These are phyloP conservation scores for Scleromitrula shiraiana DNA, from an alignment of 2,329 filamentous ascomycete species.

Conservation along the genomic window DNA sequence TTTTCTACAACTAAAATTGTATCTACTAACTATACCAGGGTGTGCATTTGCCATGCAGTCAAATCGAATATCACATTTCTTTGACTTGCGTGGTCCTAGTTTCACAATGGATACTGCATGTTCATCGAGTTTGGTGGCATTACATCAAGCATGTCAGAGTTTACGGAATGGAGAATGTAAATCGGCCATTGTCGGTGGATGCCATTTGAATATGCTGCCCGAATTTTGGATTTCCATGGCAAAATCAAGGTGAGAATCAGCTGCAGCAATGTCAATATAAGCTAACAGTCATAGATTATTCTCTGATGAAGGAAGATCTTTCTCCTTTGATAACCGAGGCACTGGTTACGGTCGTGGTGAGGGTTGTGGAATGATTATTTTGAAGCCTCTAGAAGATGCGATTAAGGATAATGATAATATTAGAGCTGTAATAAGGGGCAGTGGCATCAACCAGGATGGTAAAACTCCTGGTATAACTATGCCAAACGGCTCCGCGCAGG, in stretches of 20 bases:
- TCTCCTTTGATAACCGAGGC: slow-evolving; percentile 49
- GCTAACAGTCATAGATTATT: slow-evolving; percentile 37
- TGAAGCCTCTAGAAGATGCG: slow-evolving; percentile 52
- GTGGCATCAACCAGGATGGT: slow-evolving; percentile 46
- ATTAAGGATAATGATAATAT: slow-evolving; percentile 51
- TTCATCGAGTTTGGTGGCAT: slow-evolving; percentile 36
- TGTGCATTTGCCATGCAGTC: slow-evolving; percentile 33
- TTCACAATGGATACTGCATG: slow-evolving; percentile 41
- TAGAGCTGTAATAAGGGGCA: slow-evolving; percentile 33
- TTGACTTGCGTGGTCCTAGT: slow-evolving; percentile 34
- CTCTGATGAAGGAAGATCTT: slow-evolving; percentile 23
- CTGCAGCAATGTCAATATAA: not conserved
- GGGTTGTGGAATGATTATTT: slow-evolving; percentile 47
- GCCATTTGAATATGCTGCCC: slow-evolving; percentile 17
- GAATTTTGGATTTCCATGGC: slow-evolving; percentile 23
- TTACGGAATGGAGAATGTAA: slow-evolving; percentile 34
- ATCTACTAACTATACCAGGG: slow-evolving; percentile 17
- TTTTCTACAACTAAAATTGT: too few relatives aligned
- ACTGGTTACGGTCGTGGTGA: slow-evolving; percentile 59
- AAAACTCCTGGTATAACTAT: slow-evolving; percentile 47
- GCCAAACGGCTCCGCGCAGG: slow-evolving; percentile 40
- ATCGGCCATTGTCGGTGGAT: slow-evolving; percentile 25
- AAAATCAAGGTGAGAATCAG: slow-evolving; percentile 19
- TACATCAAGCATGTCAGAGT: slow-evolving; percentile 36
- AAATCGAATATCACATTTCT: slow-evolving; percentile 36